A percentile compares a stretch with the other conserved stretches of the same genome.
phyloP scores from a whole-genome alignment of 1,139 yeast genomes.

The Yamadazyma conglobata region DNA sequence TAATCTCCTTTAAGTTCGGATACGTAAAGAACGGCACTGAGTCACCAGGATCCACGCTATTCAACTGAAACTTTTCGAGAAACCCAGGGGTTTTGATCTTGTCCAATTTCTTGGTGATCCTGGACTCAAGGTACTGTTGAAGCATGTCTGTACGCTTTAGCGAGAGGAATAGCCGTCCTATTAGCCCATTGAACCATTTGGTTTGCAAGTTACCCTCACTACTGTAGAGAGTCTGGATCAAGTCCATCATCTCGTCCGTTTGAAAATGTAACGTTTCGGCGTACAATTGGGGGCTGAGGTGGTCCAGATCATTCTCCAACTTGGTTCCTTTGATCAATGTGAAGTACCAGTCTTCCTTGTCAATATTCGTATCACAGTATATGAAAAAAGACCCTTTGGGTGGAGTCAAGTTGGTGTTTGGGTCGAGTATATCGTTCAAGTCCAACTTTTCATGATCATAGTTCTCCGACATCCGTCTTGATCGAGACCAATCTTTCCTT shows the following conservation, averaged over 20 bases:
- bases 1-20: constrained; percentile 65
- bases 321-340: constrained; percentile 76
- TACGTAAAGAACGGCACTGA: constrained; percentile 78
- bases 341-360: constrained; percentile 92
- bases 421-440: constrained; percentile 21
- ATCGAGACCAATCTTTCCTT: constrained; percentile 33
- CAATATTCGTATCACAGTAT: constrained; percentile 71
- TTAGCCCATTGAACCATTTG: constrained; percentile 84
- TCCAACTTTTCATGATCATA: constrained; percentile 17
- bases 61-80: constrained; percentile 75
- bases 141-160: constrained; percentile 68
- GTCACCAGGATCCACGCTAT: constrained; percentile 69
- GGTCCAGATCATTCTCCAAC: constrained; percentile 16
- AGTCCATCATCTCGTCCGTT: constrained; percentile 65
- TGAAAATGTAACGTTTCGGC: constrained; percentile 75
- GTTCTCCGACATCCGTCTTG: constrained; percentile 26
- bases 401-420: constrained; percentile 27
- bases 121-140: constrained; percentile 52
- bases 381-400: constrained; percentile 63
- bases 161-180: constrained; percentile 78
- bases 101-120: constrained; percentile 66
- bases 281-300: constrained; percentile 35
- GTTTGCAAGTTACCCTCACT: constrained; percentile 81
- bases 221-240: constrained; percentile 75
- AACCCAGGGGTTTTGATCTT: constrained; percentile 86